Base-by-base conservation (phyloP, 306 rosid species). In the Cajanus cajan region DNA sequence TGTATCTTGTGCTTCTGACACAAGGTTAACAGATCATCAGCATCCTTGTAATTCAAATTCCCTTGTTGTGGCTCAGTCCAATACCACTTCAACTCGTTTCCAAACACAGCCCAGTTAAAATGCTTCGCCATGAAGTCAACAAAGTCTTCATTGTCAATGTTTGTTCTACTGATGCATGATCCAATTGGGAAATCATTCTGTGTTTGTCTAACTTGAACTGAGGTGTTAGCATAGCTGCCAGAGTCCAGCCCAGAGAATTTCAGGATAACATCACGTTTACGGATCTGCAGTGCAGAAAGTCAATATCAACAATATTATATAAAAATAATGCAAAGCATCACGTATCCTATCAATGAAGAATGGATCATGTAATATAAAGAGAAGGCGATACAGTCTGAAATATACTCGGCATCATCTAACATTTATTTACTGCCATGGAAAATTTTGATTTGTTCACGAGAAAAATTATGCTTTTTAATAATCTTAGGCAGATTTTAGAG, bases 31-130 rank as follows among this genome's bases (percentile, higher is more conserved):
- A 96, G 74, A 72, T 91, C 99, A 81, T 96, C 97, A 4, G 98
- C 98, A n/a, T 96, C 99, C 68, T 82, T 87, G 84, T 93, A 90
- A 81, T 93, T 93, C 59, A 93, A 82, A 34, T 79, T 96, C 62
- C 98, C 99, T 68, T 83, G 85, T 13, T 93, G 96, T 18, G 97
- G 83, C 83, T 96, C 99, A 6, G 98, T 96, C 98, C 93, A 93
- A 64, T 93, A 87, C 99, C 97, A 96, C 89, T 93, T 96, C 80
- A 96, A 79, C 86, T 93, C 99, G 39, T 96, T 96, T 13, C 96
- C 98, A 80, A 96, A 96, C 62, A 89, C 97, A 12, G 94, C 97
- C 99, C 98, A 93, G 85, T 93, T 96, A 82, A 96, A 93, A 81
- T 93, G 87, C 80, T 90, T 91, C 68, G 65, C 81, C 2, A 93